These are phyloP conservation scores for Cephalotrichum gorgonifer DNA, from an alignment of 2,329 filamentous ascomycete genomes.

Conservation along the genomic window DNA sequence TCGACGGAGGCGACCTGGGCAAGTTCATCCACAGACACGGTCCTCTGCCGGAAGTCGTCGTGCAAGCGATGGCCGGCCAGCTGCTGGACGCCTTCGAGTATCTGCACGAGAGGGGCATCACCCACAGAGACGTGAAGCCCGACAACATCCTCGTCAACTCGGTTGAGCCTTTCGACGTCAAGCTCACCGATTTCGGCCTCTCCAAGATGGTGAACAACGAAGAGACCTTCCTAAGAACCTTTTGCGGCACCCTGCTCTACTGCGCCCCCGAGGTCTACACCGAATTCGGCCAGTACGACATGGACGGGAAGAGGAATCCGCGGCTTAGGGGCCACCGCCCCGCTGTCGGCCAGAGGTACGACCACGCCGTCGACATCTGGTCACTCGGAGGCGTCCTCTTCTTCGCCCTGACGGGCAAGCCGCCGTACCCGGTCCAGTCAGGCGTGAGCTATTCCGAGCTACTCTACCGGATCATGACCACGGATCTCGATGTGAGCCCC, in stretches of 20 bases:
- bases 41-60: conserved; percentile 55
- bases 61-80: conserved; percentile 63
- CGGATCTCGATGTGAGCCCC: conserved; percentile 54
- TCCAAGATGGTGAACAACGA: conserved; percentile 89
- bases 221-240: conserved; percentile 88
- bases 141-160: conserved; percentile 88
- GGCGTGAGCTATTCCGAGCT: conserved; percentile 71
- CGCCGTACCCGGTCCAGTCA: conserved; percentile 71
- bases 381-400: conserved; percentile 89
- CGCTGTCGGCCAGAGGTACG: conserved; percentile 57
- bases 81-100: conserved; percentile 77
- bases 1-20: conserved; percentile 74
- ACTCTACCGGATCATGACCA: conserved; percentile 78
- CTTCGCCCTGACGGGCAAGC: conserved; percentile 66
- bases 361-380: conserved; percentile 91
- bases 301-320: conserved; percentile 51
- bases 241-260: conserved; percentile 91
- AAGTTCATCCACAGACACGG: conserved; percentile 54
- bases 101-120: conserved; percentile 79
- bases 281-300: conserved; percentile 57
- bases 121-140: conserved; percentile 96
- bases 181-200: conserved; percentile 91
- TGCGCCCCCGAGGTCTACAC: conserved; percentile 96
- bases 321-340: conserved; percentile 53
- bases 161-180: conserved; percentile 65